Evolutionary conservation across 495 filamentous ascomycete species (phyloP), one percentile per base, ranked within the genome.

Genomic region (Podospora appendiculata): DNA sequence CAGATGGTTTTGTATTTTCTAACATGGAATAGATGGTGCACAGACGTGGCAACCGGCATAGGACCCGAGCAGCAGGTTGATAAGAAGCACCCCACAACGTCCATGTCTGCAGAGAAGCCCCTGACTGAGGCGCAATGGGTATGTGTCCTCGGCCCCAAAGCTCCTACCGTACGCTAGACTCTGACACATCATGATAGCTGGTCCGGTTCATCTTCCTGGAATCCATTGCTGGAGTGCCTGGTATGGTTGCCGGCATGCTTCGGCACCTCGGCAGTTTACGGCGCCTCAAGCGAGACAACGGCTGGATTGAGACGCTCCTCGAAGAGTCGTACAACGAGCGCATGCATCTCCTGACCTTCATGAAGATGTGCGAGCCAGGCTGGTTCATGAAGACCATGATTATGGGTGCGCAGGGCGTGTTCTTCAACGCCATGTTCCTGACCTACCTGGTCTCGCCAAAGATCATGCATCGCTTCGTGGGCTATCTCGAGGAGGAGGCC

Each of bases 301-400:
- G 94, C 64, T 97, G 93, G 92, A 97, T 99, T 57, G 92, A 96
- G 65, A 96, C 89, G 0, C 77, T 97, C 0, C 79, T 97, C 3
- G 93, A 96, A 67, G 93, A 98, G 69, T 84, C 83, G 45, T 95
- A 87, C 74, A 98, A 98, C 61, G 93, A 98, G 66, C 80, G 92
- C 1, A 96, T 97, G 89, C 92, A 97, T 57, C 82, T 98, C 1
- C 73, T 97, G 40, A 96, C 89, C 0, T 97, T 96, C 72, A 80
- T 96, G 60, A 91, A 95, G 69, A 83, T 97, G 73, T 87, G 85
- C 49, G 83, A 95, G 59, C 92, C 91, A 0, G 92, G 90, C 73
- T 55, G 79, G 77, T 92, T 95, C 77, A 95, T 96, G 90, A 83
- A 84, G 36, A 53, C 87, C 25, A 86, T 93, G 79, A 86, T 94